phyloP scores from a whole-genome alignment of 352 stramenopile genomes.

The Nothophytophthora sp. region DNA sequence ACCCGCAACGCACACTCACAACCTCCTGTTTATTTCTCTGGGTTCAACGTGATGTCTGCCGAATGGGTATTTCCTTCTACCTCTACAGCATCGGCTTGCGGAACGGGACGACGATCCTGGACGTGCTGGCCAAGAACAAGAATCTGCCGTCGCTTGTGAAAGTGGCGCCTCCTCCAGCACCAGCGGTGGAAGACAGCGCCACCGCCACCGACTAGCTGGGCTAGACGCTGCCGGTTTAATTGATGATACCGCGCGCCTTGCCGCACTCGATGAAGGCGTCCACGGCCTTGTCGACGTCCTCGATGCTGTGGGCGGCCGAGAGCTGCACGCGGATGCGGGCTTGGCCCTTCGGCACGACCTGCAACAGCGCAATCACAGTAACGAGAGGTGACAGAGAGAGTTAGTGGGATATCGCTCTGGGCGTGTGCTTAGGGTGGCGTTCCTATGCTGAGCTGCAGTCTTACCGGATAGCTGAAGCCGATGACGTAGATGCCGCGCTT shows the following conservation, averaged over 20 bases:
- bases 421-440: too few relatives aligned
- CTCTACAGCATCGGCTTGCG: constrained; percentile 38
- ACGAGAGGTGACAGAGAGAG: too few relatives aligned
- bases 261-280: constrained; percentile 93
- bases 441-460: not conserved
- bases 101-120: constrained; percentile 45
- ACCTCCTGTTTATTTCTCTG: constrained; percentile 17
- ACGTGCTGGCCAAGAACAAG: constrained; percentile 48
- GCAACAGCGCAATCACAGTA: not conserved
- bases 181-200: constrained; percentile 1
- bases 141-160: constrained; percentile 61
- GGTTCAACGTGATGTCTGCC: constrained; percentile 1
- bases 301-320: constrained; percentile 90
- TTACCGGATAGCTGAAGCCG: constrained; percentile 94
- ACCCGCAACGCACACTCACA: too few relatives aligned
- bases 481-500: constrained; percentile 95
- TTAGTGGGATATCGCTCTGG: not conserved
- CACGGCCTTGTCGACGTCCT: constrained; percentile 91
- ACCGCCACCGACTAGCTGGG: constrained; percentile 12
- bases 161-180: constrained; percentile 20
- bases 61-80: constrained; percentile 1
- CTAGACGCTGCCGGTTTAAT: constrained; percentile 25
- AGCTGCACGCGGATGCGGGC: constrained; percentile 93
- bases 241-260: constrained; percentile 79
- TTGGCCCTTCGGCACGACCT: constrained; percentile 92